Evolutionary conservation across 2,329 filamentous ascomycete species (phyloP).

Genomic region (Canariomyces notabilis): DNA sequence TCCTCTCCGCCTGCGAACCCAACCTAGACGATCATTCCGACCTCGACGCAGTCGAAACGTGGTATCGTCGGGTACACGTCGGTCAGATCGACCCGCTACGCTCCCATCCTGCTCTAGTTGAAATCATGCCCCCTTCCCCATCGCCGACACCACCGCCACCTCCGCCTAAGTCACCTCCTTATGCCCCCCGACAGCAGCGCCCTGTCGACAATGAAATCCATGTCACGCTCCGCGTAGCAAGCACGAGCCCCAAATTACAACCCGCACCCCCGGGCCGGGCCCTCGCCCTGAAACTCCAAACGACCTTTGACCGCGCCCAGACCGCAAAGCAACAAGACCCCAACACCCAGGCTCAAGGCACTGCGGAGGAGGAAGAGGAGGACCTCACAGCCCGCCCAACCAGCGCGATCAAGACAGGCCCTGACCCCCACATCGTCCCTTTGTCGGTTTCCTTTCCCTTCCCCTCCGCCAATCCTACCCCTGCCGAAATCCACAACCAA

Average conservation of each 20-base stretch:
- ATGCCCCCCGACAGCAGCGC: not conserved
- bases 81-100: conserved; percentile 9
- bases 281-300: conserved; percentile 39
- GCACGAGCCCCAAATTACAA: conserved; percentile 25
- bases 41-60: conserved; percentile 23
- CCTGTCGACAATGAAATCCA: conserved; percentile 4
- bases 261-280: conserved; percentile 20
- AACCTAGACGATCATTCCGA: conserved; percentile 17
- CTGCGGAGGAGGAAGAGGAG: conserved; percentile 21
- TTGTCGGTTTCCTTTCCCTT: too few species aligned
- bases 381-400: conserved; percentile 23
- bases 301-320: conserved; percentile 33
- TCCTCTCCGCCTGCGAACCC: conserved; percentile 8
- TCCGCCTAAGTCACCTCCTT: conserved; percentile 9
- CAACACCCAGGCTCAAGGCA: not conserved
- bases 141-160: conserved; percentile 14
- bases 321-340: not conserved
- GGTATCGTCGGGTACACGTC: conserved; percentile 21
- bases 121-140: conserved; percentile 2
- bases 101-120: conserved; percentile 11
- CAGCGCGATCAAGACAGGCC: conserved; percentile 19
- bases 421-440: too few species aligned
- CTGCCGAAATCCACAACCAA: not conserved
- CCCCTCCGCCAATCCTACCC: too few species aligned
- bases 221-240: conserved; percentile 17